These are phyloP conservation scores for Ophiocordyceps camponoti-saundersi DNA, from an alignment of 2,329 filamentous ascomycete species.

Conservation along the genomic window DNA sequence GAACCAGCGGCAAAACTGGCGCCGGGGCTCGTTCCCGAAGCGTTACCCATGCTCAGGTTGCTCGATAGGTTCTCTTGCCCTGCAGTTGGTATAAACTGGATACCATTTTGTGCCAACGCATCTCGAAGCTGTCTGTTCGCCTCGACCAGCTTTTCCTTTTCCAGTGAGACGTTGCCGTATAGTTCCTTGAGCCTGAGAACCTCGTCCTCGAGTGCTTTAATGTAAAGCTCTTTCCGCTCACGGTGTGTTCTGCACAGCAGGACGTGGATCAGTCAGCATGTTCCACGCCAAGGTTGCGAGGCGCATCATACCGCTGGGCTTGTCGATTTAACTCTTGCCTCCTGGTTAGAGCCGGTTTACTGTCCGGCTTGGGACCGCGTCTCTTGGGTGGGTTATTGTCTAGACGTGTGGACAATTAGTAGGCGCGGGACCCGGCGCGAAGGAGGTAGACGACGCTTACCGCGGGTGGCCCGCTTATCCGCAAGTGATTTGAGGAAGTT, in stretches of 20 bases:
- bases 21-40: constrained; percentile 39
- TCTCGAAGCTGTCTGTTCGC: constrained; percentile 64
- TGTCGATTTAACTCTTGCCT: constrained; percentile 90
- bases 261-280: neutral
- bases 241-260: constrained; percentile 59
- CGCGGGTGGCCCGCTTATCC: constrained; percentile 65
- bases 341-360: constrained; percentile 81
- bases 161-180: constrained; percentile 55
- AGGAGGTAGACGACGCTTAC: constrained; percentile 21
- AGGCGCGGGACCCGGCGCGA: neutral
- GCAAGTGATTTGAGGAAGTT: constrained; percentile 49
- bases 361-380: constrained; percentile 89
- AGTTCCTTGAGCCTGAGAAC: constrained; percentile 76
- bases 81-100: constrained; percentile 16
- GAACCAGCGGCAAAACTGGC: constrained; percentile 37
- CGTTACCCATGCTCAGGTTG: constrained; percentile 26
- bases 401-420: constrained; percentile 10
- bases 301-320: constrained; percentile 62
- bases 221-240: constrained; percentile 90
- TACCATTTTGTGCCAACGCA: constrained; percentile 35
- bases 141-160: constrained; percentile 57
- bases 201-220: constrained; percentile 84
- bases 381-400: constrained; percentile 80
- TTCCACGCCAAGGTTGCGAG: neutral
- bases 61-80: constrained; percentile 24